Evolutionary conservation across 306 rosid species (phyloP), one percentile per base, ranked within the genome.

Genomic region (Cucurbita maxima): DNA sequence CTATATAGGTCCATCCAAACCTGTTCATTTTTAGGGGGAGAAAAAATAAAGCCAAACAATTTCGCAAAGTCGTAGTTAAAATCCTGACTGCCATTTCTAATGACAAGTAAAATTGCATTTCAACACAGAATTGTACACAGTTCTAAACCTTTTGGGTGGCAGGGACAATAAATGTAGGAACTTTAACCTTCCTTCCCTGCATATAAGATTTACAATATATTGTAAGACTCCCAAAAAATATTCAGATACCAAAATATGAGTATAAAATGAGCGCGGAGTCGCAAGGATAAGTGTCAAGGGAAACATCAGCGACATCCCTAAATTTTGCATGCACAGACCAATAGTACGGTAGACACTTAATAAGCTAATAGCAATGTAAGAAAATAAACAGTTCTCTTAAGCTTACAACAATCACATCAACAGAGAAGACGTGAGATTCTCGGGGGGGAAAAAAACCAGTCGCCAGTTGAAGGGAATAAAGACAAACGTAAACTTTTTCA

Each of bases 121-220:
- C 36, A 43, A 45, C 41, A 67, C 36, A 44, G 72, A 45, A 20
- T 67, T 43, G 38, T 44, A 45, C 19, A 67, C 38, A 56, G 62
- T 64, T 47, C 62, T 85, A 58, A 73, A 94, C 98, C 98, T 89
- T 90, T 76, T 89, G 98, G 16, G 98, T 91, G n/a, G 98, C 98
- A 41, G 98, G 98, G 74, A 94, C 98, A 68, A 94, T 97, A 76
- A 89, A 94, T 37, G 98, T 94, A 75, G 99, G 97, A 44, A 91
- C 99, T 91, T 89, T 94, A 74, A 94, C 97, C 84, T 77, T 79
- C 85, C 87, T 89, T 7, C 96, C 95, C 99, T 94, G 88, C 77
- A 81, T 59, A 81, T n/a, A 74, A 70, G 41, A 59, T 41, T 55
- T 16, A 44, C 55, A 22, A 2, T 16, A 14, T 57, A 68, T 14